phyloP scores from a whole-genome alignment of 345 rosid genomes.

The Euphorbia pulcherrima region DNA sequence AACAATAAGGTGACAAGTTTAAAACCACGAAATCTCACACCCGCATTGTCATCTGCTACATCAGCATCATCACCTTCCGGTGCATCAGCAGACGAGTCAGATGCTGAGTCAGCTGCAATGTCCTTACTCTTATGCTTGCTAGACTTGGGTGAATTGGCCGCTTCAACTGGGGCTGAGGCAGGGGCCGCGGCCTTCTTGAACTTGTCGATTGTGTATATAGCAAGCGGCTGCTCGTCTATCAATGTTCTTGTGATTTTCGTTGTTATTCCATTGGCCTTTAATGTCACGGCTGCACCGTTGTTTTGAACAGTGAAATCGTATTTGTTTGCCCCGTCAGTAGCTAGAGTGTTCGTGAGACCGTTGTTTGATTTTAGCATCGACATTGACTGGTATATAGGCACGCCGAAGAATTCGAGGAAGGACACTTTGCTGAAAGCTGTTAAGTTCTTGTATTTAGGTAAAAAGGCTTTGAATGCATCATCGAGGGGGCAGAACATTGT shows the following conservation, averaged over 20 bases:
- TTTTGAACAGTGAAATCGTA: conserved; percentile 83
- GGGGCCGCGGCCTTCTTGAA: conserved; percentile 64
- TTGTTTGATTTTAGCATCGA: conserved; percentile 79
- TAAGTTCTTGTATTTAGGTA: conserved; percentile 75
- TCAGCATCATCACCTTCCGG: conserved; percentile 53
- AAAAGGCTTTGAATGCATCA: conserved; percentile 73
- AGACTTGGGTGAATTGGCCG: conserved; percentile 60
- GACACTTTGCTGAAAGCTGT: conserved; percentile 60
- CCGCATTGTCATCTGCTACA: conserved; percentile 52
- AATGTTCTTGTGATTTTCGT: conserved; percentile 62
- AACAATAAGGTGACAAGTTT: conserved; percentile 32
- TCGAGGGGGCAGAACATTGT: conserved; percentile 96
- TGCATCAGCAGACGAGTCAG: conserved; percentile 68
- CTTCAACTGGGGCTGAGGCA: conserved; percentile 61
- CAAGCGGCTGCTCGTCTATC: conserved; percentile 77
- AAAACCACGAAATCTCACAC: conserved; percentile 34
- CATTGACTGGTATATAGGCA: conserved; percentile 69
- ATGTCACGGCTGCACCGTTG: conserved; percentile 64
- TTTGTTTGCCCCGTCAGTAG: conserved; percentile 77
- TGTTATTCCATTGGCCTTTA: conserved; percentile 64
- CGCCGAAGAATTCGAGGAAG: conserved; percentile 66
- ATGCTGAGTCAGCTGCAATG: conserved; percentile 30
- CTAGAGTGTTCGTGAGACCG: conserved; percentile 84
- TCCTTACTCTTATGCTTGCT: conserved; percentile 26
- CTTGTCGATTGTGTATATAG: conserved; percentile 59